Evolutionary conservation across 1,139 yeast species (phyloP).

Genomic region (Tardiomyces blankii): DNA sequence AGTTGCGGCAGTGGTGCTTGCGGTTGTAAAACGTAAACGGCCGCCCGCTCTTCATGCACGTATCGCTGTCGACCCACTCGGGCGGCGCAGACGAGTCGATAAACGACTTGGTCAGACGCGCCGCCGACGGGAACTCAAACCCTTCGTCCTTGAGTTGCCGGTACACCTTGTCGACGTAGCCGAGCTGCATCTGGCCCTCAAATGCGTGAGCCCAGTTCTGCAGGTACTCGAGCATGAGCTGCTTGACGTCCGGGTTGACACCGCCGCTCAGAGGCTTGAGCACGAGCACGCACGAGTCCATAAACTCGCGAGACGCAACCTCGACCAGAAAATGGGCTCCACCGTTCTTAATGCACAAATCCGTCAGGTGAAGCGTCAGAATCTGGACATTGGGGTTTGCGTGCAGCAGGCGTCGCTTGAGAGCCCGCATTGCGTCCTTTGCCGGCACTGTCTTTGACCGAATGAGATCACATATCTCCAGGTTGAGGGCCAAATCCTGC

Average conservation of each 20-base stretch:
- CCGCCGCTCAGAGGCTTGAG: conserved; percentile 20
- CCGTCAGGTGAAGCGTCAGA: conserved; percentile 65
- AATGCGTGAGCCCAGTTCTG: conserved; percentile 75
- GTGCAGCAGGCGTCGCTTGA: conserved; percentile 61
- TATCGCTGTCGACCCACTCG: conserved; percentile 94
- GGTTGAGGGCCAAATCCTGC: conserved; percentile 63
- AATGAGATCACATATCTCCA: conserved; percentile 82
- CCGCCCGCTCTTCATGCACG: conserved; percentile 88
- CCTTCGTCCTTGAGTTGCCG: conserved; percentile 51
- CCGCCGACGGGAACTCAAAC: conserved; percentile 47
- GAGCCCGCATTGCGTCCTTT: conserved; percentile 71
- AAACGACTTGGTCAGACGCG: conserved; percentile 35
- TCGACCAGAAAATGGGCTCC: conserved; percentile 79
- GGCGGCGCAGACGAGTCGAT: conserved; percentile 93
- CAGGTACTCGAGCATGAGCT: conserved; percentile 48
- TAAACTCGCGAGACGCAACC: conserved; percentile 73
- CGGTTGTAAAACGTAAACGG: conserved; percentile 74
- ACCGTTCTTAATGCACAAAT: conserved; percentile 85
- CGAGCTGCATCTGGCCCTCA: conserved; percentile 54
- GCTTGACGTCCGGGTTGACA: conserved; percentile 44
- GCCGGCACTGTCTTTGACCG: conserved; percentile 77
- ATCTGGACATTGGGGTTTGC: conserved; percentile 67
- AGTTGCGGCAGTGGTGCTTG: conserved; percentile 92
- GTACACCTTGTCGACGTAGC: conserved; percentile 54
- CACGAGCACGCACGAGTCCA: conserved; percentile 43